These are phyloP conservation scores for Euphorbia peplus DNA, from an alignment of 345 rosid species.

Conservation along the genomic window DNA sequence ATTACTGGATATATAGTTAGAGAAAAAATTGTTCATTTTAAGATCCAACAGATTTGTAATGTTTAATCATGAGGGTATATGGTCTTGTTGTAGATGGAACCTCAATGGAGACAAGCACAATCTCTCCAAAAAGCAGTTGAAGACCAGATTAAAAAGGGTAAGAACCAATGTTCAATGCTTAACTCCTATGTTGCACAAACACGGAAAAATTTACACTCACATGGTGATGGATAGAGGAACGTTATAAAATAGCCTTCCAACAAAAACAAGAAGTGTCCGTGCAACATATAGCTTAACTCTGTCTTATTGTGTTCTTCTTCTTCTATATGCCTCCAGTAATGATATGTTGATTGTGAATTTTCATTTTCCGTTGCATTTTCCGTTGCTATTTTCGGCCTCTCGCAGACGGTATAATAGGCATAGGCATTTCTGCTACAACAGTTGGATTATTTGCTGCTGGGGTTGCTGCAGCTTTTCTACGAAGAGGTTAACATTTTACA, in stretches of 20 bases:
- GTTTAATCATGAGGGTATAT: not conserved
- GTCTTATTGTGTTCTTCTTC: not conserved
- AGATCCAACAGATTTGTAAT: not conserved
- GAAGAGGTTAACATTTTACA: slow-evolving; percentile 62
- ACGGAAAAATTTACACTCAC: too few species aligned
- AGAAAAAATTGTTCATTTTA: not conserved
- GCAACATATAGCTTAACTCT: too few species aligned
- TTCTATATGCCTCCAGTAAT: not conserved
- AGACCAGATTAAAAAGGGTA: slow-evolving; percentile 65
- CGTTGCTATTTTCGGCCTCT: slow-evolving; percentile 7
- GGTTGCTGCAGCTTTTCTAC: slow-evolving; percentile 70
- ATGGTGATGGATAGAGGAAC: too few species aligned
- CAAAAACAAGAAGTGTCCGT: too few species aligned
- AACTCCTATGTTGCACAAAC: not conserved
- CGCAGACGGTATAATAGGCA: slow-evolving; percentile 82
- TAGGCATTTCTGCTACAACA: slow-evolving; percentile 76
- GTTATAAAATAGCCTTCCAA: too few species aligned
- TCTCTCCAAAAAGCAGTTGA: slow-evolving; percentile 61
- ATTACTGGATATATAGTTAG: not conserved
- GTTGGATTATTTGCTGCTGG: slow-evolving; percentile 80
- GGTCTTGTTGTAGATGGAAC: slow-evolving; percentile 50
- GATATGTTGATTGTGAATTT: not conserved
- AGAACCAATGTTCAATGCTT: not conserved
- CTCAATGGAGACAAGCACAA: slow-evolving; percentile 82
- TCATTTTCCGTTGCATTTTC: too few species aligned